These are phyloP conservation scores for Cucurbitaria berberidis DNA, from an alignment of 2,329 filamentous ascomycete species.

Conservation along the genomic window DNA sequence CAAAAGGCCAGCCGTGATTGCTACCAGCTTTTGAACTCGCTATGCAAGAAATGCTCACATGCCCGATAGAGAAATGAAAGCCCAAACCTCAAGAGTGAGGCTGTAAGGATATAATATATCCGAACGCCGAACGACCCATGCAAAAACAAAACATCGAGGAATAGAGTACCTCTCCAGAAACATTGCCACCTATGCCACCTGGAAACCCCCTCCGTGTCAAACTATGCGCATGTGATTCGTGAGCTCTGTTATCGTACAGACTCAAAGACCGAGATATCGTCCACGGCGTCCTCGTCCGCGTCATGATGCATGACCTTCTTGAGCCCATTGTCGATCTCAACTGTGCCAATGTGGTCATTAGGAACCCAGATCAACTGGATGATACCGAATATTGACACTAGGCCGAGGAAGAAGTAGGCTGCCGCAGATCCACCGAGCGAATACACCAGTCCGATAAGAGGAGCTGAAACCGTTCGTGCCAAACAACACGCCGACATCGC, in stretches of 20 bases:
- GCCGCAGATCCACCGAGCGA: constrained; percentile 65
- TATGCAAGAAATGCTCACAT: constrained; percentile 27
- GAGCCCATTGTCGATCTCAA: constrained; percentile 42
- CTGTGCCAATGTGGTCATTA: constrained; percentile 50
- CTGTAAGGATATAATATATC: constrained; percentile 3
- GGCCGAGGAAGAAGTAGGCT: constrained; percentile 65
- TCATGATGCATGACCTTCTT: constrained; percentile 36
- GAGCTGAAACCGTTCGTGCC: constrained; percentile 72
- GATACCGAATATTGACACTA: constrained; percentile 62
- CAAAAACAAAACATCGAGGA: constrained; percentile 8
- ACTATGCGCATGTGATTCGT: neutral
- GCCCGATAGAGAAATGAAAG: constrained; percentile 6
- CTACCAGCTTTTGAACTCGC: constrained; percentile 1
- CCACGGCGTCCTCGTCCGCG: constrained; percentile 32
- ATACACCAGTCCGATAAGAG: constrained; percentile 71
- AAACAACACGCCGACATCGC: constrained; percentile 69
- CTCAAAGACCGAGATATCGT: constrained; percentile 35
- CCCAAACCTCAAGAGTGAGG: constrained; percentile 5
- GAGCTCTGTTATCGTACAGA: constrained; percentile 28
- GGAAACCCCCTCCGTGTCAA: constrained; percentile 3
- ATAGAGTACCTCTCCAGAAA: neutral
- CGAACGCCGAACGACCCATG: constrained; percentile 31
- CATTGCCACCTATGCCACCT: neutral
- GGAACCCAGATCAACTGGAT: constrained; percentile 63
- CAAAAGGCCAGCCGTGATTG: neutral